Base-by-base conservation (phyloP, 345 rosid species). In the Cardamine resedifolia region DNA sequence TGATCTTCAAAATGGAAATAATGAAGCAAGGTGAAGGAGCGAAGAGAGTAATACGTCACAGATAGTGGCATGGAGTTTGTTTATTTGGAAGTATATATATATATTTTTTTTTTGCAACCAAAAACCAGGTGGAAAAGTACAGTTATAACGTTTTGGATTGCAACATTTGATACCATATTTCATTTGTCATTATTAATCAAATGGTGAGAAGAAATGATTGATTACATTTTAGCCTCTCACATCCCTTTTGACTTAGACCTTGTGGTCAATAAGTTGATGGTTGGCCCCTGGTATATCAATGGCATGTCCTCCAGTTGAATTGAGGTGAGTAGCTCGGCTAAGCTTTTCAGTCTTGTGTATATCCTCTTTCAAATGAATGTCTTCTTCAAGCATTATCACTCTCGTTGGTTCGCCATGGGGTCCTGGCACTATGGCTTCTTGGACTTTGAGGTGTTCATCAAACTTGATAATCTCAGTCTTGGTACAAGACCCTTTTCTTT, bases 401-500 rank as follows among this genome's bases (percentile, higher is more conserved):
- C 34, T 55, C 3, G 74, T 64, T 67, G 79, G 72, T 68, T 83
- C 83, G n/a, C 87, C 83, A 28, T 82, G 82, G 12, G 82, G 81
- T 19, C 89, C 94, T 21, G 80, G 78, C 18, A 86, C 43, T 14
- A 83, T 68, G 66, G 71, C 77, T 80, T 88, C 94, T 64, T 88
- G 77, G 47, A 82, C 77, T 76, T 68, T 84, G 65, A 80, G 23
- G 52, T 83, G 87, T 51, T 88, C 83, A 34, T 86, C 87, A 44
- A 82, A 68, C 36, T 63, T 51, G 48, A 82, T 10, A 27, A 79
- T 68, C 65, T 86, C 85, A 39, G 83, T 57, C 75, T 83, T 71
- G 8, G 70, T 59, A 49, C 71, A 74, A 30, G 20, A 56, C 64
- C 31, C 76, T 76, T 82, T 86, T 80, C 68, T 83, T 74, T 64